These are phyloP conservation scores for Lachnellula arida DNA, from an alignment of 2,329 filamentous ascomycete genomes.

Conservation along the genomic window DNA sequence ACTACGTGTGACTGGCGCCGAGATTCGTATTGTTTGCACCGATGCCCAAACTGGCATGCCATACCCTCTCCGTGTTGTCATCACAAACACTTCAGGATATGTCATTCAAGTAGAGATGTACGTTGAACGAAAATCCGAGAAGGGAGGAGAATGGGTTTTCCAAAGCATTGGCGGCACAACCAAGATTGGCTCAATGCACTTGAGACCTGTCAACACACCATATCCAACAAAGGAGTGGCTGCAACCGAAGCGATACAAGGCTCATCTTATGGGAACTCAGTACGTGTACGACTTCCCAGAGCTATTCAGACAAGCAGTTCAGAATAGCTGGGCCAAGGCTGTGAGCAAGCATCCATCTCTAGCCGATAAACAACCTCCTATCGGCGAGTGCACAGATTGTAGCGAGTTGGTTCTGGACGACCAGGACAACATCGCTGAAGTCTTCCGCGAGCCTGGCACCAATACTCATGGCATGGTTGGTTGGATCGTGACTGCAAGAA, in stretches of 20 bases:
- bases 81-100: conserved; percentile 97
- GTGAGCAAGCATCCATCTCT: conserved; percentile 69
- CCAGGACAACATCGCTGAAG: conserved; percentile 83
- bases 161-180: conserved; percentile 93
- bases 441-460: conserved; percentile 89
- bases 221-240: conserved; percentile 98
- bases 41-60: conserved; percentile 78
- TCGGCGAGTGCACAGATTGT: conserved; percentile 89
- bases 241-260: conserved; percentile 99
- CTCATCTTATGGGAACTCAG: conserved; percentile 97
- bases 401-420: conserved; percentile 95
- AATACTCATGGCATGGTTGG: conserved; percentile 98
- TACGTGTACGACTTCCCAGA: conserved; percentile 99
- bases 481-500: conserved; percentile 92
- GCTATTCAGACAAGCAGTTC: conserved; percentile 95
- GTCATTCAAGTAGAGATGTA: conserved; percentile 98
- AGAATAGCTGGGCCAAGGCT: conserved; percentile 85
- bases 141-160: conserved; percentile 92
- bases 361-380: conserved; percentile 73
- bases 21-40: conserved; percentile 98
- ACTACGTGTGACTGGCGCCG: conserved; percentile 91
- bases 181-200: conserved; percentile 92
- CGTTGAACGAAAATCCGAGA: conserved; percentile 95
- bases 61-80: conserved; percentile 90
- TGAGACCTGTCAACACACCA: conserved; percentile 83